Percentiles rank a stretch among this genome's conserved stretches.
Evolutionary conservation across 805 yeast genomes (phyloP).

Genomic region (Barnettozyma salicaria): DNA sequence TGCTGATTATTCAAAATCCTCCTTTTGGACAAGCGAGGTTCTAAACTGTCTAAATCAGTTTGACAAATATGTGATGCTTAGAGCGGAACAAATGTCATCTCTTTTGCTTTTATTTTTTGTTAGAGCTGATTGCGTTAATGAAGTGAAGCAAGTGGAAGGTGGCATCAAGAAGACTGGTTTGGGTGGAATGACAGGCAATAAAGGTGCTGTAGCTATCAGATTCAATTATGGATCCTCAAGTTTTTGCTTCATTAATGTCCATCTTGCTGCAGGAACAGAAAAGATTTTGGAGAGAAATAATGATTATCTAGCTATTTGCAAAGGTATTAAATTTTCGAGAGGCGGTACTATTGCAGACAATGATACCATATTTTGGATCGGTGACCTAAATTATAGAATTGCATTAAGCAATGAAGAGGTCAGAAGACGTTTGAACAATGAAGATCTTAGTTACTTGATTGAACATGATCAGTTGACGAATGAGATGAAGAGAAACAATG

Average conservation of each 20-base stretch:
- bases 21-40: slow-evolving; percentile 72
- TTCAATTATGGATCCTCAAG: slow-evolving; percentile 75
- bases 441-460: slow-evolving; percentile 46
- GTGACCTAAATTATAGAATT: slow-evolving; percentile 88
- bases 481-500: slow-evolving; percentile 67
- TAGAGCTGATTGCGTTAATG: slow-evolving; percentile 38
- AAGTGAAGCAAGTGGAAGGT: slow-evolving; percentile 85
- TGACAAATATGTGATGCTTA: slow-evolving; percentile 53
- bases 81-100: slow-evolving; percentile 75
- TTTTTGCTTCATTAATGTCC: slow-evolving; percentile 83
- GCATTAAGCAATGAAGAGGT: slow-evolving; percentile 68
- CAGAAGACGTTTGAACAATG: slow-evolving; percentile 43
- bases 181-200: slow-evolving; percentile 96
- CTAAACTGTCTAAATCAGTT: slow-evolving; percentile 53
- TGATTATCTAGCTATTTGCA: slow-evolving; percentile 71
- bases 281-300: slow-evolving; percentile 81
- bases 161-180: slow-evolving; percentile 91
- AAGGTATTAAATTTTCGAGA: slow-evolving; percentile 73
- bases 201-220: slow-evolving; percentile 93
- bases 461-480: slow-evolving; percentile 71
- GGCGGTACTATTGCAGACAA: slow-evolving; percentile 75
- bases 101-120: slow-evolving; percentile 60
- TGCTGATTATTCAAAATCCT: slow-evolving; percentile 73
- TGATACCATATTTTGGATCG: slow-evolving; percentile 87
- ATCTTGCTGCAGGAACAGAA: slow-evolving; percentile 85